phyloP scores from a whole-genome alignment of 2,329 filamentous ascomycete genomes.

The Aspergillus versicolor region DNA sequence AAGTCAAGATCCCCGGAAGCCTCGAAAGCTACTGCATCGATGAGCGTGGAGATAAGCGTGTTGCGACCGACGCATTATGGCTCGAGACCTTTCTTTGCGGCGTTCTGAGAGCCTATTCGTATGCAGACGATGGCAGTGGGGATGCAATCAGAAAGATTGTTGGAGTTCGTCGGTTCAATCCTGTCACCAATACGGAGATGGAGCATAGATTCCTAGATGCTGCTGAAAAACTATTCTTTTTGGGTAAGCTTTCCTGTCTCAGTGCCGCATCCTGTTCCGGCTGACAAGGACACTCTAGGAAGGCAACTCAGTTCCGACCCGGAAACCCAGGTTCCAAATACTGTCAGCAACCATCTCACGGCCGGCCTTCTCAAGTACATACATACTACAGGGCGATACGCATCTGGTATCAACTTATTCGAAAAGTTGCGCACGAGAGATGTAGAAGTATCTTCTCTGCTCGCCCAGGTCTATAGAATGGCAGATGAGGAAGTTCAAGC shows the following conservation, averaged over 20 bases:
- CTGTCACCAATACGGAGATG: constrained; percentile 95
- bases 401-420: constrained; percentile 95
- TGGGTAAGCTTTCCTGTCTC: constrained; percentile 55
- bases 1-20: constrained; percentile 93
- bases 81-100: constrained; percentile 96
- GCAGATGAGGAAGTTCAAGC: constrained; percentile 97
- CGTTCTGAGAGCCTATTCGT: constrained; percentile 90
- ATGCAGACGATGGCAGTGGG: constrained; percentile 91
- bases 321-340: constrained; percentile 94
- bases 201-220: constrained; percentile 95
- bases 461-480: constrained; percentile 88
- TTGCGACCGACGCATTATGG: constrained; percentile 92
- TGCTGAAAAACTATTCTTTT: constrained; percentile 92
- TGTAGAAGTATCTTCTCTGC: constrained; percentile 86
- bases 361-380: constrained; percentile 94
- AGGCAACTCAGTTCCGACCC: constrained; percentile 96
- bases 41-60: constrained; percentile 90
- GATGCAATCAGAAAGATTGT: constrained; percentile 96
- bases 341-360: constrained; percentile 93
- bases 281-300: constrained; percentile 52
- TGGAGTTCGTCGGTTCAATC: constrained; percentile 95
- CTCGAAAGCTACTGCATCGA: constrained; percentile 98
- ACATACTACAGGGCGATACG: constrained; percentile 87
- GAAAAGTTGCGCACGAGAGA: constrained; percentile 91
- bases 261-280: not conserved